Percentiles rank a stretch among this genome's conserved stretches.
Conservation (phyloP, 148 eudicot genomes). For the Rhododendron griersonianum region DNA sequence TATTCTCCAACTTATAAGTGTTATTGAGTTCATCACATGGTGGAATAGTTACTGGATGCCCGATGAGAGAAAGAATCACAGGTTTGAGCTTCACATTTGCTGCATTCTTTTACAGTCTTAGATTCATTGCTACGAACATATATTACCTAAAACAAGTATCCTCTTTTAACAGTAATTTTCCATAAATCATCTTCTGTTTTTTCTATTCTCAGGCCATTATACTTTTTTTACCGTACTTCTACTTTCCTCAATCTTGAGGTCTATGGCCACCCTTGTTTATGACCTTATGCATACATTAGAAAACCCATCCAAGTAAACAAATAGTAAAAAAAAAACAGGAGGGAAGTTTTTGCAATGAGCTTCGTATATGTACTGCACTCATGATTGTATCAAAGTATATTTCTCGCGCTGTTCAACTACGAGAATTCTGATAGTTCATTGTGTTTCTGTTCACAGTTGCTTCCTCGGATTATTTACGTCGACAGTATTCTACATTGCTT, state of each 20-base stretch:
- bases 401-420: not conserved
- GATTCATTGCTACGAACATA: not conserved
- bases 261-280: not conserved
- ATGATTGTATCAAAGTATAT: not conserved
- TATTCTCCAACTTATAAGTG: constrained; percentile 81
- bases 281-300: not conserved
- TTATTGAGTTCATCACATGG: constrained; percentile 89
- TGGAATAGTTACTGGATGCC: constrained; percentile 96
- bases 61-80: constrained; percentile 48
- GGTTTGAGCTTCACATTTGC: constrained; percentile 33
- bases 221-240: not conserved
- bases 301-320: not conserved
- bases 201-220: not conserved
- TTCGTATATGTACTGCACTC: not conserved
- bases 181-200: not conserved
- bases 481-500: constrained; percentile 66
- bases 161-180: not conserved
- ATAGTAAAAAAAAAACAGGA: not conserved
- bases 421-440: constrained; percentile 4
- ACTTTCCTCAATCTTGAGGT: not conserved
- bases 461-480: constrained; percentile 72
- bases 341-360: not conserved
- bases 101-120: not conserved
- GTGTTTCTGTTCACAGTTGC: constrained; percentile 42
- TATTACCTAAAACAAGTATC: not conserved